These are phyloP conservation scores for Fusarium sp. DNA, from an alignment of 2,329 filamentous ascomycete genomes.

Conservation along the genomic window DNA sequence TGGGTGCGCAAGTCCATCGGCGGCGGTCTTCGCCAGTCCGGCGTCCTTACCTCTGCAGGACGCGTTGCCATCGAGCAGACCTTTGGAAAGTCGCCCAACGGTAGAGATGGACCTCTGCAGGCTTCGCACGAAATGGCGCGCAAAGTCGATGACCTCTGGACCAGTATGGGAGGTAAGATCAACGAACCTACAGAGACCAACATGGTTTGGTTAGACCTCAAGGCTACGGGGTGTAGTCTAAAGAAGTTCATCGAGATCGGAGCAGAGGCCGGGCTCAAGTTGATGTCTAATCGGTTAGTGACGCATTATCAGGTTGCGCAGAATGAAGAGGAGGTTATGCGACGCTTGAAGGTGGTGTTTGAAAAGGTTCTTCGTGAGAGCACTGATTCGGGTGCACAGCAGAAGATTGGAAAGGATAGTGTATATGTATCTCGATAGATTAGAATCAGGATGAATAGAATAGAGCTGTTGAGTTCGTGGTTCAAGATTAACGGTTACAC, in stretches of 20 bases:
- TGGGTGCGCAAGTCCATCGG: slow-evolving; percentile 77
- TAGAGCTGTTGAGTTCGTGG: neutral
- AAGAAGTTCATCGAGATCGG: slow-evolving; percentile 58
- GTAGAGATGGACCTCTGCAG: slow-evolving; percentile 68
- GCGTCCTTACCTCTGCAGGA: slow-evolving; percentile 78
- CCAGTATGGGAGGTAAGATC: slow-evolving; percentile 75
- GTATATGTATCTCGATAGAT: slow-evolving; percentile 46
- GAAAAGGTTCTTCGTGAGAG: slow-evolving; percentile 49
- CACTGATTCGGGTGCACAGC: slow-evolving; percentile 15
- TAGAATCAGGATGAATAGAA: neutral
- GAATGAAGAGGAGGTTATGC: slow-evolving; percentile 70
- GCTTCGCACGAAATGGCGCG: slow-evolving; percentile 73
- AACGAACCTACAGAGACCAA: slow-evolving; percentile 84
- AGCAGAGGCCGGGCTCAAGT: slow-evolving; percentile 58
- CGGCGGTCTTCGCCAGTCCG: slow-evolving; percentile 79
- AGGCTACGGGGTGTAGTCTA: slow-evolving; percentile 64
- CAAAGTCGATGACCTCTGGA: slow-evolving; percentile 78
- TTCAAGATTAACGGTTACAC: no score
- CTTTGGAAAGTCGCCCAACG: slow-evolving; percentile 56
- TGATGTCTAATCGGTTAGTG: slow-evolving; percentile 59
- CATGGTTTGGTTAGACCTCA: slow-evolving; percentile 88
- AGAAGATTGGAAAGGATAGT: slow-evolving; percentile 45
- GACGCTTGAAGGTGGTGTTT: slow-evolving; percentile 69
- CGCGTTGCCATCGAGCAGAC: slow-evolving; percentile 72
- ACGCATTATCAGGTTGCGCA: slow-evolving; percentile 73